Evolutionary conservation across 1,284 basidiomycete species (phyloP).

Genomic region (Anthracocystis setariae): DNA sequence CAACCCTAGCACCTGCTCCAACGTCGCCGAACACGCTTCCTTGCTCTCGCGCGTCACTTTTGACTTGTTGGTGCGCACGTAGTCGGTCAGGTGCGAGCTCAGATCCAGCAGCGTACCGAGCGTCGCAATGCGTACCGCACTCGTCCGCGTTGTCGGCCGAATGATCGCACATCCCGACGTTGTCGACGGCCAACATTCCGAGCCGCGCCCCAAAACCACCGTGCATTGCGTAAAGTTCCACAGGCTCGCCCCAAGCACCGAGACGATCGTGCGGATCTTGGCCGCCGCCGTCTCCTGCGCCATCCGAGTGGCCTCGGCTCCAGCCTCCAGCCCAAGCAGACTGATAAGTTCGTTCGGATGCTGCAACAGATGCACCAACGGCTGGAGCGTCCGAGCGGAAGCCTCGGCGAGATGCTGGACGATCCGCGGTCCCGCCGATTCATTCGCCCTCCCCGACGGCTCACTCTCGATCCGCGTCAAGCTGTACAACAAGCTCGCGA

Average conservation of each 20-base stretch:
- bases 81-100: conserved; percentile 46
- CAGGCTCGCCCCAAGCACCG: conserved; percentile 73
- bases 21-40: conserved; percentile 13
- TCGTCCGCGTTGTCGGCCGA: conserved; percentile 50
- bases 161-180: conserved; percentile 72
- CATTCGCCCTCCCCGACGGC: conserved; percentile 1
- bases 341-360: conserved; percentile 87
- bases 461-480: conserved; percentile 44
- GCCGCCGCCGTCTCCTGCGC: conserved; percentile 71
- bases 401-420: conserved; percentile 26
- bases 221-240: conserved; percentile 78
- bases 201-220: conserved; percentile 74
- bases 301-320: conserved; percentile 72
- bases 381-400: conserved; percentile 73
- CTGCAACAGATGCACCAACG: conserved; percentile 86
- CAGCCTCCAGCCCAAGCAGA: conserved; percentile 76
- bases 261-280: conserved; percentile 45
- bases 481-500: conserved; percentile 50
- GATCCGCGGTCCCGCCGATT: conserved; percentile 14
- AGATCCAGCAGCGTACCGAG: conserved; percentile 63
- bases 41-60: conserved; percentile 12
- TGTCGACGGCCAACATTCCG: conserved; percentile 77
- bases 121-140: conserved; percentile 51
- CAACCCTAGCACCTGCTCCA: conserved; percentile 48
- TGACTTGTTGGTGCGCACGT: conserved; percentile 28